Evolutionary conservation across 768 basidiomycete species (phyloP).

Genomic region (Mycena rebaudengoi): DNA sequence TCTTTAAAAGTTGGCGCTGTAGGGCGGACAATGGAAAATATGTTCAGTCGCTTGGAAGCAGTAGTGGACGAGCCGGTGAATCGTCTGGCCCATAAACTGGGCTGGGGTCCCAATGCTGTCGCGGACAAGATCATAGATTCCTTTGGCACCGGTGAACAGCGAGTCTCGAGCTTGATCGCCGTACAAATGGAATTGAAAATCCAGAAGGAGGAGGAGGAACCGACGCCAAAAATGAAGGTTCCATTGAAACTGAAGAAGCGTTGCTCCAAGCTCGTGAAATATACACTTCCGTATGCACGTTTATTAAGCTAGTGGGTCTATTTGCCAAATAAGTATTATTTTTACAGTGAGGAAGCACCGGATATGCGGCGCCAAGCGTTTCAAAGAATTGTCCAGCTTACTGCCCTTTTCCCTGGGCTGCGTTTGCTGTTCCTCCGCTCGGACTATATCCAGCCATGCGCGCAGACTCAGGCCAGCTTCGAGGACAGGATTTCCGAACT

Average conservation of each 20-base stretch:
- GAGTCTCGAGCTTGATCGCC: neutral
- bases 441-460: neutral
- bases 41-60: neutral
- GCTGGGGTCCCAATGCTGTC: neutral
- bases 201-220: neutral
- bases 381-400: neutral
- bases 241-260: neutral
- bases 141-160: neutral
- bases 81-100: neutral
- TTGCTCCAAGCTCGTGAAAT: constrained; percentile 2
- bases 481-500: neutral
- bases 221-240: neutral
- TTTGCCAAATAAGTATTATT: neutral
- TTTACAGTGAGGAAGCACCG: neutral
- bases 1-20: neutral
- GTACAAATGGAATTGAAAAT: neutral
- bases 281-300: neutral
- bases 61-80: neutral
- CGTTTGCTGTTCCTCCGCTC: neutral
- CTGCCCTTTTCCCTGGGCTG: neutral
- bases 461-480: neutral
- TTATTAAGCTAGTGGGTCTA: too few relatives aligned
- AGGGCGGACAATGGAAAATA: neutral
- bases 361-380: neutral
- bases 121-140: neutral